Conservation (phyloP, 768 basidiomycete species). For the Tricholoma furcatifolium region DNA sequence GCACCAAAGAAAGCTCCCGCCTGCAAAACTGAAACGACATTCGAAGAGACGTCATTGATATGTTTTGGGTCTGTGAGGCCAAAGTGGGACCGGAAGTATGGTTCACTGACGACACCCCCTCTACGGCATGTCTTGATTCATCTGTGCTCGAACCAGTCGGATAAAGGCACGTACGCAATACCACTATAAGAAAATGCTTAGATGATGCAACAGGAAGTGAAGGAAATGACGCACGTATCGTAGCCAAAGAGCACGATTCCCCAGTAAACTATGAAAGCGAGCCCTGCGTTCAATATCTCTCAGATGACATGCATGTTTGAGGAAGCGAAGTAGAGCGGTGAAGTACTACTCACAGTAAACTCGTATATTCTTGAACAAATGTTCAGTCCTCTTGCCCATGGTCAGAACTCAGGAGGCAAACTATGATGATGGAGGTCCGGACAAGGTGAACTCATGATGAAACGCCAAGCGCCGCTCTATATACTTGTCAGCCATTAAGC, state of each 20-base stretch:
- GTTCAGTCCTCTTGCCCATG: conserved; percentile 1
- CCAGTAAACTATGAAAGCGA: conserved; percentile 25
- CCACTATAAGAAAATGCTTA: conserved; percentile 10
- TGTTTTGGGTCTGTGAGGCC: conserved; percentile 42
- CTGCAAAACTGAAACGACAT: conserved; percentile 86
- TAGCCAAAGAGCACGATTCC: conserved; percentile 24
- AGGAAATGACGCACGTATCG: conserved; percentile 19
- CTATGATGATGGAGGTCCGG: no score
- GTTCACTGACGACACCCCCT: conserved; percentile 24
- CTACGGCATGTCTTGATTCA: background rate
- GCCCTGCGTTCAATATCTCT: conserved; percentile 10
- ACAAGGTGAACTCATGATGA: no score
- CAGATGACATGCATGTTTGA: background rate
- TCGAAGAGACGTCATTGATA: conserved; percentile 60
- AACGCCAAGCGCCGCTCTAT: background rate
- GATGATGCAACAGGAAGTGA: background rate
- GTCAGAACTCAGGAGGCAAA: background rate
- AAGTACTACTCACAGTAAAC: conserved; percentile 16
- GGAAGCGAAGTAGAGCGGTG: background rate
- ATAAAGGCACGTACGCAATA: conserved; percentile 16
- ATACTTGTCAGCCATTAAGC: background rate
- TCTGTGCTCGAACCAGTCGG: background rate
- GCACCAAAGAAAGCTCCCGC: conserved; percentile 90
- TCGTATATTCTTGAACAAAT: conserved; percentile 19
- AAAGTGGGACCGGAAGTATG: conserved; percentile 63